Base-by-base conservation (phyloP, 106 monocot genomes). In the Phalaenopsis equestris region DNA sequence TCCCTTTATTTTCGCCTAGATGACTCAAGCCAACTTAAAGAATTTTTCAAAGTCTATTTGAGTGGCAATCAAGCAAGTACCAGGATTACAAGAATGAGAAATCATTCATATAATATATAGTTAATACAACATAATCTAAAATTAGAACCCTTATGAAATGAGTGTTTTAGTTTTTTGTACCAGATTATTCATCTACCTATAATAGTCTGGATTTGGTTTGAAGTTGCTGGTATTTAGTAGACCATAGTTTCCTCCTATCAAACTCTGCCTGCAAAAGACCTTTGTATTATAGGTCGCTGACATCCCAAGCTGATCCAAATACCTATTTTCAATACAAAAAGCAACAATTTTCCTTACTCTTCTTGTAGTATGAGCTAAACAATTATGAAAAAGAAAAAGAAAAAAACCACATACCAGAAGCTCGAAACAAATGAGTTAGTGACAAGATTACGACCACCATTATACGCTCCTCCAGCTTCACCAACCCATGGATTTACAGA, bases 381-480 rank as follows among this genome's bases (percentile, higher is more conserved):
- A 30, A 30, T 30, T 30, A 30, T 30, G 41, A 72, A 55, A 72
- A 1, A 55, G 30, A 4, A 70, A 0, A 70, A 39, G n/a, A 5
- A 14, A 39, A 72, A 41, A 41, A 8, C 4, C 21, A 70, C 64
- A 41, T 30, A 41, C 72, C 72, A 72, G 84, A 96, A 96, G 77
- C 96, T 93, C 79, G 82, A 92, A 19, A 93, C 87, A 82, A 96
- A 96, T 72, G 93, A 80, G 80, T 96, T 90, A 16, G 86, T 90
- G 61, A 96, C 89, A 76, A 85, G 93, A 77, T 91, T 82, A 30
- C 64, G 88, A 4, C 95, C 95, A 39, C 95, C 93, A 67, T 96
- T 96, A 82, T 91, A 96, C n/a, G 93, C 95, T 24, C 95, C 95
- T 61, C 95, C 95, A 3, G 95, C 85, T 57, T 96, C 95, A 17